phyloP scores from a whole-genome alignment of 257 asterid species.

The Hygrophila difformis region DNA sequence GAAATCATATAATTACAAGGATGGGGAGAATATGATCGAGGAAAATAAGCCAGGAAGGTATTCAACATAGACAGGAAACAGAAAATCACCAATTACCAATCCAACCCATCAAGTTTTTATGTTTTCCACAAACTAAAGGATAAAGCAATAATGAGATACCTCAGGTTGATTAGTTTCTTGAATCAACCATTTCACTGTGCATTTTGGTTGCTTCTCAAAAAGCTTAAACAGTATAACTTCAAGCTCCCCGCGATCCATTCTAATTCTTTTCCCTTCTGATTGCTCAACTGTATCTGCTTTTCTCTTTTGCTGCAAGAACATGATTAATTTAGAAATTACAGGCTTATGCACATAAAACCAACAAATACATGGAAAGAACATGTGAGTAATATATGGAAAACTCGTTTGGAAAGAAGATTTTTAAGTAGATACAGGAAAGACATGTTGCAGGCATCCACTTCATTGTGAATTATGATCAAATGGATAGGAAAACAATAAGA shows the following conservation, averaged over 20 bases:
- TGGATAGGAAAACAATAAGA: too few relatives aligned
- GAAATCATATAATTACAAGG: background rate
- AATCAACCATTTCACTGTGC: conserved; percentile 88
- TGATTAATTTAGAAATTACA: conserved; percentile 1
- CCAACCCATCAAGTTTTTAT: background rate
- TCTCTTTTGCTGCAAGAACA: conserved; percentile 61
- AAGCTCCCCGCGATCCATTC: conserved; percentile 85
- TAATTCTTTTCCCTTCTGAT: conserved; percentile 70
- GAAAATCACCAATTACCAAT: background rate
- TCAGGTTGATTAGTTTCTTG: conserved; percentile 95
- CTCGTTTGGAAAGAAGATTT: too few relatives aligned
- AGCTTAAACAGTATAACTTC: conserved; percentile 97
- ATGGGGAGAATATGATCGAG: background rate
- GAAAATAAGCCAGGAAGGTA: too few relatives aligned
- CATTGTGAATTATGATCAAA: too few relatives aligned
- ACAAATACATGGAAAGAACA: too few relatives aligned
- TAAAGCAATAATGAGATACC: conserved; percentile 31
- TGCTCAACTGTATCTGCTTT: conserved; percentile 69
- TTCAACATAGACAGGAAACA: background rate
- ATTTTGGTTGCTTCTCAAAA: conserved; percentile 81
- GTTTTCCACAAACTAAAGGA: background rate
- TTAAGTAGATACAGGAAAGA: too few relatives aligned
- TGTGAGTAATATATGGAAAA: too few relatives aligned
- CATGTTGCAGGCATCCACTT: too few relatives aligned
- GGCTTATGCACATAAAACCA: too few relatives aligned